Percentiles rank a stretch among this genome's conserved stretches.
Evolutionary conservation across 371 early-diverging fungal genomes (phyloP).

Genomic region (Synchytrium microbalum): DNA sequence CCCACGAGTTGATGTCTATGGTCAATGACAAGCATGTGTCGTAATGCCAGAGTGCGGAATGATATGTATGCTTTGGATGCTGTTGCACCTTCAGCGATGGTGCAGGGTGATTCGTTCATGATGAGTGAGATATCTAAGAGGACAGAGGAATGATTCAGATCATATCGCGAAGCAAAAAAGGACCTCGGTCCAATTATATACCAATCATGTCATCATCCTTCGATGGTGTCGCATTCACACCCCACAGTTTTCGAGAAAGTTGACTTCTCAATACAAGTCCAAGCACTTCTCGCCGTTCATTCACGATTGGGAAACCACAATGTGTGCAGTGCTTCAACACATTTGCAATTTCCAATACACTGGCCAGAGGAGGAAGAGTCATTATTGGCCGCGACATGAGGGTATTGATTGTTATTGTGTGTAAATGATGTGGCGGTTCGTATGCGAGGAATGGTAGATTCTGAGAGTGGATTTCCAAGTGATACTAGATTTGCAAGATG

Average conservation of each 20-base stretch:
- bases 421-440: not conserved
- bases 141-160: not conserved
- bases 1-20: slow-evolving; percentile 21
- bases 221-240: too few species aligned
- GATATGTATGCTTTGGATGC: slow-evolving; percentile 24
- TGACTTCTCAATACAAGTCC: not conserved
- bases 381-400: not conserved
- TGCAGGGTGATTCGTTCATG: slow-evolving; percentile 17
- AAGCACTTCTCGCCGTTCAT: not conserved
- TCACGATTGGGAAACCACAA: not conserved
- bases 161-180: too few species aligned
- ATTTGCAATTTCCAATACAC: not conserved
- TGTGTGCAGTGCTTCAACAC: not conserved
- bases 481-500: too few species aligned
- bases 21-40: slow-evolving; percentile 21
- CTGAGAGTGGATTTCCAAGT: not conserved
- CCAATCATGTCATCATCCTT: not conserved
- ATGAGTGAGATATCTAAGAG: slow-evolving; percentile 1
- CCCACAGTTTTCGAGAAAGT: not conserved
- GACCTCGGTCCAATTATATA: too few species aligned
- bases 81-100: slow-evolving; percentile 18
- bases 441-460: not conserved
- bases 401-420: not conserved
- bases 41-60: slow-evolving; percentile 22
- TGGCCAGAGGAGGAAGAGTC: not conserved